Base-by-base conservation (phyloP, 352 stramenopile genomes). In the Aphanomyces astaci region DNA sequence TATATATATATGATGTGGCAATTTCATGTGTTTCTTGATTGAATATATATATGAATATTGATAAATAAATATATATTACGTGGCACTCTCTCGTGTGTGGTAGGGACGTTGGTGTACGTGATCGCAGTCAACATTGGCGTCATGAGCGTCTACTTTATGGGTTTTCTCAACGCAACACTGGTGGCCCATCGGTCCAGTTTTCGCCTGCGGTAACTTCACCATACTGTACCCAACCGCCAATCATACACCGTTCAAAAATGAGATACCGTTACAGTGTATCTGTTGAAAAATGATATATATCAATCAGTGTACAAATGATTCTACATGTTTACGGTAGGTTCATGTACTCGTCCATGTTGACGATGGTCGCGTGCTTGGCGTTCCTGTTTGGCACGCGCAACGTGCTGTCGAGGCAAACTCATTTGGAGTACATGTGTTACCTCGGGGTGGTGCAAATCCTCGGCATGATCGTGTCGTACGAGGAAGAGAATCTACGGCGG, bases 401-500 rank as follows among this genome's bases (percentile, higher is more conserved):
- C 13, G 51, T 59, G 22, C 4, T 59, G 17, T 25, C 51, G 17
- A 0, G 24, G 1, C 51, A 30, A 4, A 59, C 51, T 1, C 51
- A 33, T 62, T 71, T 84, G 31, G 77, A 89, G 65, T 92, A 89
- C 74, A 73, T 71, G 4, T 80, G 79, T 33, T 90, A 87, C 64
- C 74, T 92, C 48, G 48, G 67, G 2, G 79, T 90, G 25, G 87
- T 90, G 52, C 77, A 89, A 45, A 31, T 89, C 11, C 76, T 92
- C 64, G 82, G 82, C 7, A 92, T 92, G 82, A 90, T 92, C 79
- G 90, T 92, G 71, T 89, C 79, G 63, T 79, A 92, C 72, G 84
- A 92, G 43, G 84, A 92, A 73, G 84, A 90, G 69, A 83, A 79
- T 75, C 57, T 92, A 30, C 82, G 84, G 25, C 82, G 84, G 62